Base-by-base conservation (phyloP, 352 stramenopile species). In the Globisporangium nodosum region DNA sequence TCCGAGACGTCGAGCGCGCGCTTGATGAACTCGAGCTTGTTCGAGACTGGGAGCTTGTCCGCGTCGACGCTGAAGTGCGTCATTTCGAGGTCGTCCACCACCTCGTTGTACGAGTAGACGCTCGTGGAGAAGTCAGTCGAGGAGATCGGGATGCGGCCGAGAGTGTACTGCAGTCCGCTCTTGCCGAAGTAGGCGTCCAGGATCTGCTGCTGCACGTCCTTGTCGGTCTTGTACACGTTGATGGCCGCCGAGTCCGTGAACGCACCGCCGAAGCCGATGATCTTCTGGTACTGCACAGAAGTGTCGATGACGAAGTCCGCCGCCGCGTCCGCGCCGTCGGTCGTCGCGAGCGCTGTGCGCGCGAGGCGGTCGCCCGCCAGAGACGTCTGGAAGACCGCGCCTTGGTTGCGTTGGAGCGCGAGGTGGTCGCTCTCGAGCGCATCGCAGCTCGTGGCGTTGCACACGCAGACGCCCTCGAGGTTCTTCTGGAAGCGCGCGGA, bases 161-260 rank as follows among this genome's bases (percentile, higher is more conserved):
- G 46, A 48, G 71, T 87, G 71, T 97, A 96, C 66, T 90, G 76
- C 24, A 96, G 64, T 7, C 87, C 90, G 18, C 62, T 68, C n/a
- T 86, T 64, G 35, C 63, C 73, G 49, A 88, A 97, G 64, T 96
- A 96, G n/a, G 84, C 74, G 54, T 96, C 72, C 35, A 96, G 49
- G 37, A 94, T 60, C 35, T 78, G 61, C 27, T 88, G 63, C 55
- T 96, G 85, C 7, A 93, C 57, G 13, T 55, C 64, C 4, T 67
- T 50, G 6, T 71, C 60, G 42, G 96, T 69, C 60, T 78, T 65
- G 60, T 87, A 78, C 47, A 96, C 67, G 54, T 95, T 93, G 60
- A 92, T 85, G 30, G 86, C 73, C 40, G 86, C 74, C 5, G 85
- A 65, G 58, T 97, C 89, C 12, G 88, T 97, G 73, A 97, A 97